Evolutionary conservation across 1,284 basidiomycete species (phyloP).

Genomic region (Ganoderma resinaceum): DNA sequence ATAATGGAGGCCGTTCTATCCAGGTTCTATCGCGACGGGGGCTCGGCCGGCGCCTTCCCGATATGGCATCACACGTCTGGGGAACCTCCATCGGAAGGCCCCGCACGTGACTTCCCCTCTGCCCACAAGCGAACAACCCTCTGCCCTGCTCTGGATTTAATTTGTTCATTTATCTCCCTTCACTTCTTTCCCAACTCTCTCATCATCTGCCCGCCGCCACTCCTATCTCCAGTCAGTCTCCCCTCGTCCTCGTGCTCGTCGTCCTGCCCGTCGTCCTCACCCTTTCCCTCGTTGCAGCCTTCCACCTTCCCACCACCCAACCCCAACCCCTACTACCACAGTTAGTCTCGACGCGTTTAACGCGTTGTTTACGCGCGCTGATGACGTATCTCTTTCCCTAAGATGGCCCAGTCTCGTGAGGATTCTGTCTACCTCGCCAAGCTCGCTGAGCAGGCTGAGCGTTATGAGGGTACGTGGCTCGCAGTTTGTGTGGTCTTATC

Average conservation of each 20-base stretch:
- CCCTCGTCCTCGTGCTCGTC: slow-evolving; percentile 41
- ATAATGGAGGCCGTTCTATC: not conserved
- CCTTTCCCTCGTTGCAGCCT: slow-evolving; percentile 30
- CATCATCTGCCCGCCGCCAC: slow-evolving; percentile 45
- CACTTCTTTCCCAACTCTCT: slow-evolving; percentile 51
- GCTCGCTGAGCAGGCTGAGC: slow-evolving; percentile 99
- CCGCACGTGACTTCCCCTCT: slow-evolving; percentile 42
- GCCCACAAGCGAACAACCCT: slow-evolving; percentile 49
- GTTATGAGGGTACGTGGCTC: slow-evolving; percentile 87
- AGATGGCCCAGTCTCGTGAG: slow-evolving; percentile 92
- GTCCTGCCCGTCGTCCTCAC: slow-evolving; percentile 45
- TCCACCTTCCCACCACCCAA: slow-evolving; percentile 30
- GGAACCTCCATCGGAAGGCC: slow-evolving; percentile 32
- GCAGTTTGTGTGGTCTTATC: slow-evolving; percentile 14
- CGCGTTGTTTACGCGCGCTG: slow-evolving; percentile 37
- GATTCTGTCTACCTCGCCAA: slow-evolving; percentile 99
- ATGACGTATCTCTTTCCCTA: slow-evolving; percentile 29
- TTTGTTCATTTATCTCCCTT: slow-evolving; percentile 53
- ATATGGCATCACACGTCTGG: slow-evolving; percentile 28
- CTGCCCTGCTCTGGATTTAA: slow-evolving; percentile 58
- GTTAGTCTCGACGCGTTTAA: slow-evolving; percentile 43
- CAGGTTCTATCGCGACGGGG: slow-evolving; percentile 11
- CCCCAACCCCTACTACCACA: slow-evolving; percentile 34
- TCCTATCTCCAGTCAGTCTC: slow-evolving; percentile 42
- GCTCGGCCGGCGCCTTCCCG: slow-evolving; percentile 25